Conservation (phyloP, 2,329 filamentous ascomycete genomes). For the Coleophoma cylindrospora region DNA sequence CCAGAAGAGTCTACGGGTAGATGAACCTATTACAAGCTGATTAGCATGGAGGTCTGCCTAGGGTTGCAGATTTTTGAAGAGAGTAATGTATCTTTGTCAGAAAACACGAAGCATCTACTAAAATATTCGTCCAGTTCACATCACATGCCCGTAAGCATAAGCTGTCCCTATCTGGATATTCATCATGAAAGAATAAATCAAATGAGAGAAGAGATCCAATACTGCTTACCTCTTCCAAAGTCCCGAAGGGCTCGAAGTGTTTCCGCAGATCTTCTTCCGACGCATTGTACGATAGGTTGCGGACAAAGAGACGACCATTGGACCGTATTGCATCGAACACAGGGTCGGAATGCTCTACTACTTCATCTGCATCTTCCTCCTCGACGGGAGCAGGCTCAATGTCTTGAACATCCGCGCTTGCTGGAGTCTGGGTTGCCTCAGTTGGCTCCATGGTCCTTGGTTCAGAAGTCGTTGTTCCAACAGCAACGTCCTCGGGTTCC, state of each 20-base stretch:
- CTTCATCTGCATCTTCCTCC: constrained; percentile 13
- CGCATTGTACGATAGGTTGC: constrained; percentile 80
- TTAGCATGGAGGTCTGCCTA: constrained; percentile 31
- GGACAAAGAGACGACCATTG: constrained; percentile 77
- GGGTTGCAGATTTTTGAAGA: constrained; percentile 4
- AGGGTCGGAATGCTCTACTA: constrained; percentile 26
- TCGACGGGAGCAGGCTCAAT: constrained; percentile 16
- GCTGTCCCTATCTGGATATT: constrained; percentile 99
- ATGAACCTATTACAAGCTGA: constrained; percentile 63
- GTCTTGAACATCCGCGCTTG: constrained; percentile 6
- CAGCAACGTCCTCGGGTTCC: constrained; percentile 40
- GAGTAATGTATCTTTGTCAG: constrained; percentile 43
- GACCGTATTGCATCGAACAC: constrained; percentile 57
- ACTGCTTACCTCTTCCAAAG: constrained; percentile 37
- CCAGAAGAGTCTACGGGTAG: constrained; percentile 70
- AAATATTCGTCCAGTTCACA: constrained; percentile 94
- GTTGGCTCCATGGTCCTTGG: constrained; percentile 15
- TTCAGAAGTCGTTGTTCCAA: constrained; percentile 9
- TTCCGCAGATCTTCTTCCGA: constrained; percentile 71
- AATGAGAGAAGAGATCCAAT: constrained; percentile 9
- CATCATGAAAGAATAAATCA: constrained; percentile 63
- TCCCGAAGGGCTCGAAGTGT: constrained; percentile 68
- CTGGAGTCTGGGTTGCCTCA: constrained; percentile 6
- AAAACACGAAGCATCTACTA: constrained; percentile 99
- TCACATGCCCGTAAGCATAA: constrained; percentile 87